phyloP scores from a whole-genome alignment of 2,329 filamentous ascomycete genomes.

The Claviceps sp. region DNA sequence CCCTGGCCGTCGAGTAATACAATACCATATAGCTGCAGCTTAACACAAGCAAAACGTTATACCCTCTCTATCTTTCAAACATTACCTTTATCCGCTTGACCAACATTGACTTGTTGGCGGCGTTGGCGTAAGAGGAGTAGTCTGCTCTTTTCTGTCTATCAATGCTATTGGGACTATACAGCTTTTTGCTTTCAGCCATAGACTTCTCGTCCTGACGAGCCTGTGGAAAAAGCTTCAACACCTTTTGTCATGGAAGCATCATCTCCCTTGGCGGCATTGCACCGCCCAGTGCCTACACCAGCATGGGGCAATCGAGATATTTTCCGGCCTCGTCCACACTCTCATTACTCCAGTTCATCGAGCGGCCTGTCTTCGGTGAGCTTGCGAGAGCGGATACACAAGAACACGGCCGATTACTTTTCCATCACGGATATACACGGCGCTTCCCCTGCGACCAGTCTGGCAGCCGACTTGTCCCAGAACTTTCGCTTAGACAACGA shows the following conservation, averaged over 20 bases:
- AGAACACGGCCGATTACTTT: slow-evolving; percentile 63
- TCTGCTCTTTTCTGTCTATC: background rate
- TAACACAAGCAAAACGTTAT: background rate
- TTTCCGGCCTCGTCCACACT: slow-evolving; percentile 35
- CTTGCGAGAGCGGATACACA: slow-evolving; percentile 60
- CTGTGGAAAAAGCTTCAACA: slow-evolving; percentile 1
- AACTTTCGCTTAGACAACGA: slow-evolving; percentile 87
- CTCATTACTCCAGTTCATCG: slow-evolving; percentile 35
- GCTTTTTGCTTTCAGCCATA: background rate
- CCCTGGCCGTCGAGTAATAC: background rate
- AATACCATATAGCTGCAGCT: background rate
- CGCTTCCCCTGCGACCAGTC: slow-evolving; percentile 79
- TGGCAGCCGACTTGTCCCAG: slow-evolving; percentile 88
- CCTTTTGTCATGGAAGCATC: slow-evolving; percentile 66
- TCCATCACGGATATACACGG: slow-evolving; percentile 62
- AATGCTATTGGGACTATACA: background rate
- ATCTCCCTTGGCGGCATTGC: slow-evolving; percentile 87
- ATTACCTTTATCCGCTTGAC: slow-evolving; percentile 1
- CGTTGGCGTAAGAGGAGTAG: slow-evolving; percentile 5
- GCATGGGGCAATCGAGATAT: slow-evolving; percentile 45
- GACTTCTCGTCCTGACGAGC: slow-evolving; percentile 3
- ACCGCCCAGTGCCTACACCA: slow-evolving; percentile 49
- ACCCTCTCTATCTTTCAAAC: background rate
- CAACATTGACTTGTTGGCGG: slow-evolving; percentile 22
- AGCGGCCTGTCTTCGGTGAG: slow-evolving; percentile 56